These are phyloP conservation scores for Phytophthora agathidicida DNA, from an alignment of 352 stramenopile species.

Conservation along the genomic window DNA sequence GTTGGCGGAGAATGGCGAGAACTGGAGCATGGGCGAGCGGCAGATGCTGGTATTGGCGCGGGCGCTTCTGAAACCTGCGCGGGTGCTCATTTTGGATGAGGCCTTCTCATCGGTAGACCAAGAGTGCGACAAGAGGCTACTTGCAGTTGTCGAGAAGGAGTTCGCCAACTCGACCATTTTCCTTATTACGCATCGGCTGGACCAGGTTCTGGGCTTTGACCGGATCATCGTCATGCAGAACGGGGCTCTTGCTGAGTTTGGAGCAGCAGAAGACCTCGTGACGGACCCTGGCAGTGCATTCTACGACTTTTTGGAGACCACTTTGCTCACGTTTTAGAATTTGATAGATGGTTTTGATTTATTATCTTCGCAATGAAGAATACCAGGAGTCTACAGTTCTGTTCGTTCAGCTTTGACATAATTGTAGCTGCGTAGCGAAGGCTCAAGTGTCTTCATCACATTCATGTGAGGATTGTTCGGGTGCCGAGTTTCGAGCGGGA, in stretches of 20 bases:
- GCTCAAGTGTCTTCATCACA: constrained; percentile 25
- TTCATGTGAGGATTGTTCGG: constrained; percentile 25
- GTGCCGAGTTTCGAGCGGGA: constrained; percentile 40
- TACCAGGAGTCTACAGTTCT: constrained; percentile 11
- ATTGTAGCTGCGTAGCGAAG: constrained; percentile 17
- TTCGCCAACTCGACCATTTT: constrained; percentile 92
- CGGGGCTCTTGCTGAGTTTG: constrained; percentile 86
- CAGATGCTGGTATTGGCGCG: constrained; percentile 95
- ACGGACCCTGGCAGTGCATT: constrained; percentile 37
- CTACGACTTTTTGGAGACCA: constrained; percentile 50
- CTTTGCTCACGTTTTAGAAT: constrained; percentile 35
- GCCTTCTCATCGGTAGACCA: constrained; percentile 62
- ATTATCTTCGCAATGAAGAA: constrained; percentile 17
- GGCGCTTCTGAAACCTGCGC: constrained; percentile 88
- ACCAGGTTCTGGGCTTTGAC: constrained; percentile 95
- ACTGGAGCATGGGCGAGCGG: constrained; percentile 95
- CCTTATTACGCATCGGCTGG: constrained; percentile 94
- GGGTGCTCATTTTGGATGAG: constrained; percentile 91
- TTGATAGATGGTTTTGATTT: constrained; percentile 26
- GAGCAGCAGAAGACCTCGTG: constrained; percentile 83
- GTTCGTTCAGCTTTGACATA: constrained; percentile 26
- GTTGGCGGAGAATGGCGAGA: constrained; percentile 90
- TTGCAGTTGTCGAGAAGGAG: constrained; percentile 67
- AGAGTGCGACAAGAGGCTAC: constrained; percentile 60
- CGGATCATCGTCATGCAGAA: constrained; percentile 66